phyloP scores from a whole-genome alignment of 1,284 basidiomycete species.

The Earliella scabrosa region DNA sequence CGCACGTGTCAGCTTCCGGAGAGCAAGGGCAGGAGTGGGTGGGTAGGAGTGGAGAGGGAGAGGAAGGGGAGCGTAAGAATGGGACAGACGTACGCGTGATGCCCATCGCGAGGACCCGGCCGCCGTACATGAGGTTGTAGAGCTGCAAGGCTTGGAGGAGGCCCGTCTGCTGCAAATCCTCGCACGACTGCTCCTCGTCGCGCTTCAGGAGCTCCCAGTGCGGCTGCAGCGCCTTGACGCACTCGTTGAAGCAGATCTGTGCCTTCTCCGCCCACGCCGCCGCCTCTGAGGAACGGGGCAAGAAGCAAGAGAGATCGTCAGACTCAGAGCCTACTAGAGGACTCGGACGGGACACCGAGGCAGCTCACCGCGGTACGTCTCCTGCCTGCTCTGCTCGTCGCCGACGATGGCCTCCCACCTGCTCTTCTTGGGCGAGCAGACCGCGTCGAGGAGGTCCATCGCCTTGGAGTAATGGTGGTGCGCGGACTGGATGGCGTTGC shows the following conservation, averaged over 20 bases:
- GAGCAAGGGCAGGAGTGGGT: too few relatives aligned
- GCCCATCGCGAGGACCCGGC: slow-evolving; percentile 27
- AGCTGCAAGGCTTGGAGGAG: slow-evolving; percentile 28
- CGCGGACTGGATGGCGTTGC: slow-evolving; percentile 26
- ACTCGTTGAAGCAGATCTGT: slow-evolving; percentile 30
- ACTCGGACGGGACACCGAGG: background rate
- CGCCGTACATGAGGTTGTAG: slow-evolving; percentile 32
- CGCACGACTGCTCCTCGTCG: slow-evolving; percentile 20
- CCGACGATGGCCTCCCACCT: slow-evolving; percentile 26
- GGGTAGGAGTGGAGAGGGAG: background rate
- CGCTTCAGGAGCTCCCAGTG: slow-evolving; percentile 24
- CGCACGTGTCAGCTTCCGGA: too few relatives aligned
- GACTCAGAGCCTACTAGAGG: too few relatives aligned
- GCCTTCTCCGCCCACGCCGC: slow-evolving; percentile 28
- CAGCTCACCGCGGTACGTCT: slow-evolving; percentile 27
- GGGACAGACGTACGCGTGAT: slow-evolving; percentile 29
- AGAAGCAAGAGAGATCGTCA: too few relatives aligned
- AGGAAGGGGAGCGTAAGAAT: background rate
- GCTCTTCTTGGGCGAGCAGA: slow-evolving; percentile 29
- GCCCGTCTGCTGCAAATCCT: slow-evolving; percentile 24
- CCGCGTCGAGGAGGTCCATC: slow-evolving; percentile 28
- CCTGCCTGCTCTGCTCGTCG: slow-evolving; percentile 31
- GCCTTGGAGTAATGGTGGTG: slow-evolving; percentile 29
- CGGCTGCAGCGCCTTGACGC: slow-evolving; percentile 24
- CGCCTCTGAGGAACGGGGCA: slow-evolving; percentile 25